Evolutionary conservation across 2,329 filamentous ascomycete genomes (phyloP).

Genomic region (Gaeumannomyces tritici): DNA sequence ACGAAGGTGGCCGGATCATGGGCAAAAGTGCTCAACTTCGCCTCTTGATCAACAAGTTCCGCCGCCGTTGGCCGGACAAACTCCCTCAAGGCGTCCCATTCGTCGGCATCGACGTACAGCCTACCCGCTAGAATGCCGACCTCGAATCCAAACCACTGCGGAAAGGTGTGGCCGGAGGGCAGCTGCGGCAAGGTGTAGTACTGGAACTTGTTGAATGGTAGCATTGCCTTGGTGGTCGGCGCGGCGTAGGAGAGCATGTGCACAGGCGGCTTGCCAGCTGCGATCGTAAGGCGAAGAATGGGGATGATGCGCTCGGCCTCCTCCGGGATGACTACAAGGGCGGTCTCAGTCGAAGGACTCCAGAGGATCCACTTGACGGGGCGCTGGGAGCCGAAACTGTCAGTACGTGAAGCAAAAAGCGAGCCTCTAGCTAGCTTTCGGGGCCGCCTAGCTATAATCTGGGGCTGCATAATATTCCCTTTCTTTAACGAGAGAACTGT

Average conservation of each 20-base stretch:
- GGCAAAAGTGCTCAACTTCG: constrained; percentile 10
- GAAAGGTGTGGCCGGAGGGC: constrained; percentile 27
- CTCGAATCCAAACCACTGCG: constrained; percentile 45
- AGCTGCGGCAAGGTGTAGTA: constrained; percentile 43
- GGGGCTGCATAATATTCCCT: too few species aligned
- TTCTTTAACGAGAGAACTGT: not conserved
- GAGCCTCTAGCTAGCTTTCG: too few species aligned
- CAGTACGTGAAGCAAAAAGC: not conserved
- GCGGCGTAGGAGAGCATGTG: constrained; percentile 43
- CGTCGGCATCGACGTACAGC: constrained; percentile 45
- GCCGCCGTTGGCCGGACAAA: constrained; percentile 20
- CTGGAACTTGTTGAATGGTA: constrained; percentile 42
- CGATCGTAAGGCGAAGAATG: constrained; percentile 19
- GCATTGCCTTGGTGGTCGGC: constrained; percentile 50
- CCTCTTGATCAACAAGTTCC: not conserved
- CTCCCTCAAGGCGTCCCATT: constrained; percentile 25
- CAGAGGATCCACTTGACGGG: constrained; percentile 55
- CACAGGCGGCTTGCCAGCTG: not conserved
- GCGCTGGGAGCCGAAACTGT: constrained; percentile 18
- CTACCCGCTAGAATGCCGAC: constrained; percentile 51
- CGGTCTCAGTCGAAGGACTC: constrained; percentile 32
- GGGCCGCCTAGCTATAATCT: too few species aligned
- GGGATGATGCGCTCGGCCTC: constrained; percentile 49
- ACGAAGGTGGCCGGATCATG: constrained; percentile 33
- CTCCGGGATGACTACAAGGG: constrained; percentile 50